Conservation (phyloP, 306 rosid genomes). For the Prosopis cineraria region DNA sequence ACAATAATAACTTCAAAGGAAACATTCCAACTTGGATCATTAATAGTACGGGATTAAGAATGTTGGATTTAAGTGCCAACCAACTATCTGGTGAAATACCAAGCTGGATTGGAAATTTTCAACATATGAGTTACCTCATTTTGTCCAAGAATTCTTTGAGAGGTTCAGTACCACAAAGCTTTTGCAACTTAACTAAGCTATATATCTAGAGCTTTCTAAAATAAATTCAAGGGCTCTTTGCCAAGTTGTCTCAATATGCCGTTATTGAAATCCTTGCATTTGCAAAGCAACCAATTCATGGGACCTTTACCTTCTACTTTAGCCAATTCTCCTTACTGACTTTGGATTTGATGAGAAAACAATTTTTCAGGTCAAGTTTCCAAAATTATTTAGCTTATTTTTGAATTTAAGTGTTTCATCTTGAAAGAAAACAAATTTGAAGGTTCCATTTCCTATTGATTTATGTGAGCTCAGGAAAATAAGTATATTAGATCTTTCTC, state of each 20-base stretch:
- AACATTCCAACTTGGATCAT: not conserved
- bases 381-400: not conserved
- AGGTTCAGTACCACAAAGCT: not conserved
- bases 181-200: not conserved
- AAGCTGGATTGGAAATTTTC: slow-evolving; percentile 22
- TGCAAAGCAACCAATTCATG: not conserved
- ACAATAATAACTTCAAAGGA: slow-evolving; percentile 7
- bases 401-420: not conserved
- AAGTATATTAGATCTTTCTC: slow-evolving; percentile 15
- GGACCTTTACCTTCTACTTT: not conserved
- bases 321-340: not conserved
- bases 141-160: not conserved
- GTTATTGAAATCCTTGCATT: not conserved
- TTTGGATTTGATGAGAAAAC: slow-evolving; percentile 23
- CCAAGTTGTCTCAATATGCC: slow-evolving; percentile 3
- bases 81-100: too few relatives aligned
- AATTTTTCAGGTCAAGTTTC: slow-evolving; percentile 18
- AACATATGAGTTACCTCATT: not conserved
- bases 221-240: not conserved
- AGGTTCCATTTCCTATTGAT: slow-evolving; percentile 12
- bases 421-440: slow-evolving; percentile 17
- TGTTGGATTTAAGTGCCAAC: slow-evolving; percentile 27
- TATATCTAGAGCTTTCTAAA: not conserved
- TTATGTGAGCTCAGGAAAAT: not conserved
- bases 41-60: not conserved